Base-by-base conservation (phyloP, 345 rosid species). In the Excoecaria cochinchinensis region DNA sequence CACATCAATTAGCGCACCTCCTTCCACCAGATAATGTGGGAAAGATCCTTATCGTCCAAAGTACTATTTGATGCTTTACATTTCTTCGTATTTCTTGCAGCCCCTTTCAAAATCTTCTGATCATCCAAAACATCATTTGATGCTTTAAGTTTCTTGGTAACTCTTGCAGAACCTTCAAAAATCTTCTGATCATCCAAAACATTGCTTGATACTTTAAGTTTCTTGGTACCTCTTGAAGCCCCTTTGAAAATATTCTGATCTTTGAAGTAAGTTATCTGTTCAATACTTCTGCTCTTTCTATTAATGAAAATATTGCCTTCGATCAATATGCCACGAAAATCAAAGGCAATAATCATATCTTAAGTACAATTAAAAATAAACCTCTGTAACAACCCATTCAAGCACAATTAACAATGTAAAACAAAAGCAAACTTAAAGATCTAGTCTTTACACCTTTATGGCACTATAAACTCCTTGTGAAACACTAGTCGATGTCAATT, bases 1-100 rank as follows among this genome's bases (percentile, higher is more conserved):
- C n/a, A 71, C 11, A 76, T 68, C 24, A 82, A 55, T 47, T 40
- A 69, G 4, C 77, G 10, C 61, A 92, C 99, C 92, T 95, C 97
- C 84, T 85, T 90, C 99, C 97, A 92, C 99, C 97, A 95, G 10
- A 85, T 56, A 61, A 95, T 61, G 76, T 92, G 94, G 70, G 92
- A 80, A 74, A 89, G 85, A 86, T 90, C 88, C 83, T 88, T 91
- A 38, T 91, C 97, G 71, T 70, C 83, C 61, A 87, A 81, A 71
- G 67, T 77, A 75, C 82, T 84, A 67, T 71, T 79, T 4, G 84
- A 67, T 62, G 77, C 79, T 83, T 83, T 89, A 55, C 64, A 38
- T 81, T 88, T 92, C 88, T 80, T 91, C 68, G 89, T 66, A 76
- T 80, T 69, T 75, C 87, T 87, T 9, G 83, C 25, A 56, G 76